A percentile compares a stretch with the other conserved stretches of the same genome.
phyloP scores from a whole-genome alignment of 148 eudicot species.

The Amaranthus cruentus region DNA sequence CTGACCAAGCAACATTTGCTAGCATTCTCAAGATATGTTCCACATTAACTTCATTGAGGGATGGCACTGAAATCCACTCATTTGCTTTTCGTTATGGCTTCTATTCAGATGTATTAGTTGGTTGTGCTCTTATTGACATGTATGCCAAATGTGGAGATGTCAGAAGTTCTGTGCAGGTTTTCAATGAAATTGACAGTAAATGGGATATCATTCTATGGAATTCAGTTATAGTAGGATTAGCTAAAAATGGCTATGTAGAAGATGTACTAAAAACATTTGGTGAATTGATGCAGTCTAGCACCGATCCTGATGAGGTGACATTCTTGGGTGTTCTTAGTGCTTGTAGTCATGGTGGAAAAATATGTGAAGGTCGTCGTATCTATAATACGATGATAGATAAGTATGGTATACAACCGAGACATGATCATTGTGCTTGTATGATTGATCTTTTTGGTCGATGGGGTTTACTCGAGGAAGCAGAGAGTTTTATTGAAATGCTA shows the following conservation, averaged over 20 bases:
- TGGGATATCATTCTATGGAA: slow-evolving; percentile 78
- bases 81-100: slow-evolving; percentile 59
- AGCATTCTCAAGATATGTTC: slow-evolving; percentile 80
- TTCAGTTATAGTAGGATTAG: slow-evolving; percentile 77
- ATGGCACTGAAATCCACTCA: slow-evolving; percentile 70
- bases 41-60: slow-evolving; percentile 48
- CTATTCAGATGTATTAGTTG: slow-evolving; percentile 58
- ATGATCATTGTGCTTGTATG: slow-evolving; percentile 88
- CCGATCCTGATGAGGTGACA: slow-evolving; percentile 79
- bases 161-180: slow-evolving; percentile 54
- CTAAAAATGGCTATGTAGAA: slow-evolving; percentile 73
- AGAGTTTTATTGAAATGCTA: slow-evolving; percentile 48
- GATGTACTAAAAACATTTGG: slow-evolving; percentile 57
- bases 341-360: slow-evolving; percentile 78
- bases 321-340: slow-evolving; percentile 88
- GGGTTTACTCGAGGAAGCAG: slow-evolving; percentile 78
- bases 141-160: slow-evolving; percentile 92
- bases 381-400: slow-evolving; percentile 51
- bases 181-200: slow-evolving; percentile 55
- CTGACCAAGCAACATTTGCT: slow-evolving; percentile 92
- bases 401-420: slow-evolving; percentile 52
- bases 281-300: slow-evolving; percentile 47
- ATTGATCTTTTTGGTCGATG: slow-evolving; percentile 83
- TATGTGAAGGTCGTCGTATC: slow-evolving; percentile 66
- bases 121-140: slow-evolving; percentile 88